phyloP scores from a whole-genome alignment of 2,329 filamentous ascomycete genomes.

The Aschersonia sp. region DNA sequence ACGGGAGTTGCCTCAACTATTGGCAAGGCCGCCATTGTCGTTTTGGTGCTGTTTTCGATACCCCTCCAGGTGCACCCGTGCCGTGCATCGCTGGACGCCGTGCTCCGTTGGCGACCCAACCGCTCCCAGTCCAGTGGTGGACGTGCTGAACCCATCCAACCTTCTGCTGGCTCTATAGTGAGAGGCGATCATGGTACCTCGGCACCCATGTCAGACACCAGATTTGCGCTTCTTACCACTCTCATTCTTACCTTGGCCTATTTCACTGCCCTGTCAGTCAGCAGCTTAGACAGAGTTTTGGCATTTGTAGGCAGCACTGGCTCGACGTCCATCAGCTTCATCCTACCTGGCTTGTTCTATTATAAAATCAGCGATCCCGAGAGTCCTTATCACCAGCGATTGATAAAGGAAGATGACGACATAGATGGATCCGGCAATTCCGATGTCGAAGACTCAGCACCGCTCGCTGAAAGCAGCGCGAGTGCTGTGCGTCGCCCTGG shows the following conservation, averaged over 20 bases:
- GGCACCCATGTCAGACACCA: constrained; percentile 64
- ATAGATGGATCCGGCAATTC: constrained; percentile 42
- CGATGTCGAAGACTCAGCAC: constrained; percentile 33
- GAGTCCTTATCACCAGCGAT: constrained; percentile 68
- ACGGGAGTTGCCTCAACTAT: constrained; percentile 64
- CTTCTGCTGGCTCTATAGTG: constrained; percentile 18
- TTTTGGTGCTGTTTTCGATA: constrained; percentile 92
- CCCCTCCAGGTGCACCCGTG: constrained; percentile 93
- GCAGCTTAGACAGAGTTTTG: constrained; percentile 75
- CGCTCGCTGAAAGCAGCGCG: constrained; percentile 28
- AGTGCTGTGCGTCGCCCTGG: constrained; percentile 28
- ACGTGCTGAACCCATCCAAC: constrained; percentile 27
- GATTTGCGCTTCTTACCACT: constrained; percentile 83
- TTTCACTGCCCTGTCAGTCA: constrained; percentile 78
- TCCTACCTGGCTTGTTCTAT: constrained; percentile 89
- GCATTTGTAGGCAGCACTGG: constrained; percentile 93
- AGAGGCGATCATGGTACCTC: constrained; percentile 37
- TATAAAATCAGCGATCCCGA: constrained; percentile 95
- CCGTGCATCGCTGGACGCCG: constrained; percentile 84
- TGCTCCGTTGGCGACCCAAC: constrained; percentile 78
- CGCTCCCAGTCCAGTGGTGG: constrained; percentile 21
- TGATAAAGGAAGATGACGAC: constrained; percentile 86
- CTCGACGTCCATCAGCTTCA: constrained; percentile 91
- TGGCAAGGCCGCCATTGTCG: constrained; percentile 85
- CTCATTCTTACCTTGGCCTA: constrained; percentile 74